Percentiles rank a stretch among this genome's conserved stretches.
These are phyloP conservation scores for Syzygium aromaticum DNA, from an alignment of 345 rosid species.

Conservation along the genomic window DNA sequence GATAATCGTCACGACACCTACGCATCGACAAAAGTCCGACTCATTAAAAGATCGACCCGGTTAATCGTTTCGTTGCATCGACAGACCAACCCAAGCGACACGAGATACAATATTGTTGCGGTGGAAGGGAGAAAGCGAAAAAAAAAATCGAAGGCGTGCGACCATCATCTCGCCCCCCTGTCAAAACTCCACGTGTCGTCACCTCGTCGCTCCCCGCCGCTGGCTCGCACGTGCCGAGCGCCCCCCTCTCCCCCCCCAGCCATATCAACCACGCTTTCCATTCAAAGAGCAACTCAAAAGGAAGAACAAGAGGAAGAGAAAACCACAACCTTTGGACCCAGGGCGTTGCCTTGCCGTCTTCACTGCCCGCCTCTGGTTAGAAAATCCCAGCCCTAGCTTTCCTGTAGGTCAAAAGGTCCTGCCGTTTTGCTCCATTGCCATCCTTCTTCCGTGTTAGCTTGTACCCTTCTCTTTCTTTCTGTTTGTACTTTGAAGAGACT, in stretches of 20 bases:
- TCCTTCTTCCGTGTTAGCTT: not conserved
- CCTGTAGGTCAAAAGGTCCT: not conserved
- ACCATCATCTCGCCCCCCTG: too few relatives aligned
- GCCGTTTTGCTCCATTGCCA: not conserved
- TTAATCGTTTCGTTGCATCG: too few relatives aligned
- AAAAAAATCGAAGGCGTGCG: not conserved
- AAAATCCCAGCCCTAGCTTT: not conserved
- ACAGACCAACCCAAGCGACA: too few relatives aligned
- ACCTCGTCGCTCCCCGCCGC: not conserved
- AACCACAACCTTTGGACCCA: not conserved
- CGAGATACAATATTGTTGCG: too few relatives aligned
- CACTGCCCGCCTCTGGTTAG: not conserved
- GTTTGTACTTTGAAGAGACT: not conserved
- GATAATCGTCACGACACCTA: too few relatives aligned
- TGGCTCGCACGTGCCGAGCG: not conserved
- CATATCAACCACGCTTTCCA: not conserved
- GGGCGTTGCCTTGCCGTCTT: not conserved
- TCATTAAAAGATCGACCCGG: too few relatives aligned
- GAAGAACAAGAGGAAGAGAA: not conserved
- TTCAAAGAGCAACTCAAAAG: not conserved
- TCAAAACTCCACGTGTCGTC: not conserved
- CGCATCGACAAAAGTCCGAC: too few relatives aligned
- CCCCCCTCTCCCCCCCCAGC: not conserved
- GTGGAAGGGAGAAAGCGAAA: too few relatives aligned
- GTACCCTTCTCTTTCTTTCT: not conserved